A percentile compares a stretch with the other conserved stretches of the same genome.
These are phyloP conservation scores for Leptographium radiaticola DNA, from an alignment of 2,329 filamentous ascomycete genomes.

Conservation along the genomic window DNA sequence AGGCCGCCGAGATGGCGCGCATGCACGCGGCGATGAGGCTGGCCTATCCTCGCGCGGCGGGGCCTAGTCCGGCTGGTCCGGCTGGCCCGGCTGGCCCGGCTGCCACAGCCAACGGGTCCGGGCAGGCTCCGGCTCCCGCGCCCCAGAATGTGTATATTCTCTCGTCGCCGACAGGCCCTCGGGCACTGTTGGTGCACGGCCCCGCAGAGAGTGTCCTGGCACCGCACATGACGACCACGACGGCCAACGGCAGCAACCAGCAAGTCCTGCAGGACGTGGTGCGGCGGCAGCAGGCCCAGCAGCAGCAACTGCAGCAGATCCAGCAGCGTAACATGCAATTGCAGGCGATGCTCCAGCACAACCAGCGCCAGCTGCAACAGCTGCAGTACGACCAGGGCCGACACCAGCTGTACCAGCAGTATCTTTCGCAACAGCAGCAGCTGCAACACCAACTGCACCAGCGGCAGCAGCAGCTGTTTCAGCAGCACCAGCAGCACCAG, in stretches of 20 bases:
- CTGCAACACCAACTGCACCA: constrained; percentile 2
- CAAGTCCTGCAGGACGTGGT: neutral
- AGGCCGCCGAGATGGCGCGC: neutral
- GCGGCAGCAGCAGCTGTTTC: constrained; percentile 12
- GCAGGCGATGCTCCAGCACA: neutral
- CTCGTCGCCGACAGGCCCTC: constrained; percentile 45
- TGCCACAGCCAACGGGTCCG: constrained; percentile 11
- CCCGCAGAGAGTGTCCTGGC: constrained; percentile 31
- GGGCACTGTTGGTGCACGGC: constrained; percentile 42
- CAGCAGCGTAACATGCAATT: neutral
- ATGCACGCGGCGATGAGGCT: neutral
- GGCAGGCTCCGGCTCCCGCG: constrained; percentile 12
- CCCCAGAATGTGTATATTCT: constrained; percentile 45
- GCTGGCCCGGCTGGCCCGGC: neutral
- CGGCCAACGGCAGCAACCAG: neutral
- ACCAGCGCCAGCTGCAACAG: constrained; percentile 4
- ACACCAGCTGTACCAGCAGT: neutral
- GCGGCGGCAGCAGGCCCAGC: neutral
- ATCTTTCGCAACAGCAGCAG: neutral
- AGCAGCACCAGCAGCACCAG: constrained; percentile 15
- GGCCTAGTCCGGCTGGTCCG: neutral
- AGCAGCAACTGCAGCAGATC: constrained; percentile 1
- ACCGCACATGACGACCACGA: neutral
- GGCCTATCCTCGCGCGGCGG: neutral
- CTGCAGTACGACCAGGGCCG: constrained; percentile 4